These are phyloP conservation scores for Solanum habrochaites DNA, from an alignment of 257 asterid species.

Conservation along the genomic window DNA sequence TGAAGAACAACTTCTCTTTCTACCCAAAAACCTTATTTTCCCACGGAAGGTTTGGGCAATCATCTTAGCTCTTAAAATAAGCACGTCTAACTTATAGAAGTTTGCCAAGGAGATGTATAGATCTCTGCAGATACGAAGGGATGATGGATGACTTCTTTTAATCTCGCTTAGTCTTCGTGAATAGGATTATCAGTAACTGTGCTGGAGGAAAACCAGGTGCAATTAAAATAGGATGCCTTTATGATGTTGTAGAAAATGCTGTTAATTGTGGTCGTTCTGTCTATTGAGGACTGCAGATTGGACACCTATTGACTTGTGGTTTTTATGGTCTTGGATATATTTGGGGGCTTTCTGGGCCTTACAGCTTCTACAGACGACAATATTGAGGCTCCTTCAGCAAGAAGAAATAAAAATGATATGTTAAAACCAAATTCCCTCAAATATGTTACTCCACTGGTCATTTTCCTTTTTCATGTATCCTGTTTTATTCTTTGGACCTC, in stretches of 20 bases:
- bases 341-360: background rate
- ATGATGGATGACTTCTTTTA: background rate
- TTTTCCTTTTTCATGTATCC: background rate
- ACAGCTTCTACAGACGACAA: background rate
- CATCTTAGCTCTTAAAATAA: background rate
- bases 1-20: background rate
- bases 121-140: background rate
- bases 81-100: background rate
- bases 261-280: background rate
- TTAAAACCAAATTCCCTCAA: background rate
- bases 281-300: background rate
- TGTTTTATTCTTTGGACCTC: background rate
- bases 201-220: background rate
- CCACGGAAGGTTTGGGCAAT: background rate
- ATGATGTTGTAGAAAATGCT: background rate
- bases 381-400: background rate
- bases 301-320: background rate
- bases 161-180: background rate
- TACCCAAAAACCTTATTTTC: background rate
- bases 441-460: background rate
- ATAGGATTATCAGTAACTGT: background rate
- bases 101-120: background rate
- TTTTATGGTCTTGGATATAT: background rate
- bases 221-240: background rate
- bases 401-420: background rate